Percentiles rank a stretch among this genome's conserved stretches.
phyloP scores from a whole-genome alignment of 2,329 filamentous ascomycete genomes.

The Camillea tinctor region DNA sequence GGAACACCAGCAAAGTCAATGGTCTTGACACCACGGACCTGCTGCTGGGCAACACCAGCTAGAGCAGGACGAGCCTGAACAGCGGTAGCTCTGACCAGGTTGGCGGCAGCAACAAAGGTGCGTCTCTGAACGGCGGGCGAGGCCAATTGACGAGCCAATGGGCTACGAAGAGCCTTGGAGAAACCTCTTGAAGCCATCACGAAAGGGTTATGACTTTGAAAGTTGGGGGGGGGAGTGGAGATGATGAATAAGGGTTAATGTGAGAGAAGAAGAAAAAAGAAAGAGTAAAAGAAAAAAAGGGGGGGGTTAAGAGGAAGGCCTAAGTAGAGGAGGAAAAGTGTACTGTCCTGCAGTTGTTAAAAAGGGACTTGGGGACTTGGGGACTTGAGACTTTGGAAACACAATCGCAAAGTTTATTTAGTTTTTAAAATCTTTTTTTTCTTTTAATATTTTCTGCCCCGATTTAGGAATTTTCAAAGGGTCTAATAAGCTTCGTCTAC shows the following conservation, averaged over 20 bases:
- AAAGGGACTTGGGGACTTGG: no score
- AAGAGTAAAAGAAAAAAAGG: conserved; percentile 27
- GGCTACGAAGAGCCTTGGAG: conserved; percentile 64
- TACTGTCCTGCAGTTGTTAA: background rate
- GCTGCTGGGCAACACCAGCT: conserved; percentile 50
- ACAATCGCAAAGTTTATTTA: background rate
- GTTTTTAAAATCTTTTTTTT: background rate
- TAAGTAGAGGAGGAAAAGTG: conserved; percentile 6
- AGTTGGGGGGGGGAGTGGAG: conserved; percentile 12
- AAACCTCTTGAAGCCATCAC: conserved; percentile 78
- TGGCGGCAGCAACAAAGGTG: conserved; percentile 60
- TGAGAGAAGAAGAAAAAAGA: conserved; percentile 28
- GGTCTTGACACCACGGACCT: conserved; percentile 90
- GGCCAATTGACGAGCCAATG: conserved; percentile 62
- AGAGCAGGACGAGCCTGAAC: conserved; percentile 47
- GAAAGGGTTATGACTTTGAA: no score
- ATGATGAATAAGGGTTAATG: conserved; percentile 28
- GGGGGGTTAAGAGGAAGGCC: conserved; percentile 20
- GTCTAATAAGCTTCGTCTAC: background rate
- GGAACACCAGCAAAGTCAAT: conserved; percentile 97
- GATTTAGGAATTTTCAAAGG: background rate
- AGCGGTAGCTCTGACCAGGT: conserved; percentile 53
- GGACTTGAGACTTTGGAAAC: background rate
- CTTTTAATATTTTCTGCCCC: background rate
- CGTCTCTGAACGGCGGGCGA: conserved; percentile 60